These are phyloP conservation scores for Melaleuca alternifolia DNA, from an alignment of 345 rosid genomes.

Conservation along the genomic window DNA sequence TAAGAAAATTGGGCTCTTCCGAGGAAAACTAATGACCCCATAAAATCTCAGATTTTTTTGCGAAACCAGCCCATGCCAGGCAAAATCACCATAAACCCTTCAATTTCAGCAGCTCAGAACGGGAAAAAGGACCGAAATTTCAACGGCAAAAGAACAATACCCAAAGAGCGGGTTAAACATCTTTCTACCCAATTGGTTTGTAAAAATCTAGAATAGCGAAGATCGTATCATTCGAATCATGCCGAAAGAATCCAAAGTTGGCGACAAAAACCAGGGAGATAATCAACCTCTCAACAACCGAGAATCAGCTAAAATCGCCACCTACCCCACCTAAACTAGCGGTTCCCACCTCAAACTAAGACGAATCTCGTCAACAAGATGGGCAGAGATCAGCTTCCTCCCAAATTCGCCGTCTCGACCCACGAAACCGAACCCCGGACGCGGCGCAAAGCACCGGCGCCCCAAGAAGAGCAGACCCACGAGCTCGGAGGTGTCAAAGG, in stretches of 20 bases:
- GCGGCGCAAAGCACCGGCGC: too few species aligned
- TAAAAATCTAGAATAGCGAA: not conserved
- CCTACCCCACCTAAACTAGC: not conserved
- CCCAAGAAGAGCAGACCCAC: not conserved
- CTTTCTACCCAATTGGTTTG: not conserved
- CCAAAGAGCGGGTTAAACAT: not conserved
- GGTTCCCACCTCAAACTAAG: not conserved
- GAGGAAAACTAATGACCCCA: not conserved
- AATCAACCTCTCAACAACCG: not conserved
- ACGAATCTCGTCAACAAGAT: not conserved
- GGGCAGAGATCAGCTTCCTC: not conserved
- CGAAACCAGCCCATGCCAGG: not conserved
- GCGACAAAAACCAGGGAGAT: not conserved
- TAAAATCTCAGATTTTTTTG: not conserved
- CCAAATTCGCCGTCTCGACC: not conserved
- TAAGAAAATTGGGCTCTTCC: not conserved
- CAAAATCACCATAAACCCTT: not conserved
- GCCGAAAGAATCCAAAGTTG: not conserved
- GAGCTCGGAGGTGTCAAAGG: not conserved
- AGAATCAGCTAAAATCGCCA: not conserved
- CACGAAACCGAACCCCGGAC: not conserved
- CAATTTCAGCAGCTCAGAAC: not conserved
- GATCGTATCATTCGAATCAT: not conserved
- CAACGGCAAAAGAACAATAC: not conserved
- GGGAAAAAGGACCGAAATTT: not conserved